Evolutionary conservation across 2,329 filamentous ascomycete genomes (phyloP).

Genomic region (Helminthosporium solani): DNA sequence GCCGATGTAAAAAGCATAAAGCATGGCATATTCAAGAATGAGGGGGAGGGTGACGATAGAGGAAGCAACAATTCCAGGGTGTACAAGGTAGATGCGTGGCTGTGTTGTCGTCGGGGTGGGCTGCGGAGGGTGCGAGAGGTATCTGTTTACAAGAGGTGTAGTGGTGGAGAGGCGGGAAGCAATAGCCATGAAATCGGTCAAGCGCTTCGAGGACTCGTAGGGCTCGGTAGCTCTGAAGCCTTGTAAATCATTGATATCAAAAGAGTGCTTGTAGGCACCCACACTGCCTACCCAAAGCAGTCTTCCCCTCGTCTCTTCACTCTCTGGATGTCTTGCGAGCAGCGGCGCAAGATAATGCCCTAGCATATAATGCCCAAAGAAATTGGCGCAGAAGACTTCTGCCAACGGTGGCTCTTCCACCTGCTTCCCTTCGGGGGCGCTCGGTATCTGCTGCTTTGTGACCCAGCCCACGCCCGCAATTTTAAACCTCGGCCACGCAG

Average conservation of each 20-base stretch:
- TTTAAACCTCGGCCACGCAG: constrained; percentile 81
- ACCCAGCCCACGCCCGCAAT: constrained; percentile 58
- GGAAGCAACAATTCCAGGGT: constrained; percentile 85
- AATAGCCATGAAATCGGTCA: constrained; percentile 81
- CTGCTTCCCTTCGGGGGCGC: constrained; percentile 15
- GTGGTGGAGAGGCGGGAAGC: constrained; percentile 68
- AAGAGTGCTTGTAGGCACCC: constrained; percentile 61
- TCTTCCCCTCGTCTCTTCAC: constrained; percentile 54
- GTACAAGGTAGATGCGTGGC: constrained; percentile 73
- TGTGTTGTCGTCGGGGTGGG: constrained; percentile 16
- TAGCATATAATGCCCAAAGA: constrained; percentile 94
- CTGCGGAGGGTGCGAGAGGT: constrained; percentile 18
- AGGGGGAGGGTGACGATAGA: constrained; percentile 73
- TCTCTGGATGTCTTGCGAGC: constrained; percentile 54
- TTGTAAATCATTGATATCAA: constrained; percentile 74
- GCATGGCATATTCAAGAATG: constrained; percentile 70
- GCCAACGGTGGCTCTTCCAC: constrained; percentile 64
- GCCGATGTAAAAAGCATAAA: constrained; percentile 66
- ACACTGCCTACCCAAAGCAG: constrained; percentile 87
- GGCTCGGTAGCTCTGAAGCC: constrained; percentile 61
- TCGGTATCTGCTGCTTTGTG: constrained; percentile 54
- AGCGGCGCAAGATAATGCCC: constrained; percentile 77
- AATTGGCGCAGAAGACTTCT: constrained; percentile 83
- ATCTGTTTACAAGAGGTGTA: constrained; percentile 45
- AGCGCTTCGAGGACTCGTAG: constrained; percentile 85